These are phyloP conservation scores for Candida methanosorbosa DNA, from an alignment of 805 yeast species.

Conservation along the genomic window DNA sequence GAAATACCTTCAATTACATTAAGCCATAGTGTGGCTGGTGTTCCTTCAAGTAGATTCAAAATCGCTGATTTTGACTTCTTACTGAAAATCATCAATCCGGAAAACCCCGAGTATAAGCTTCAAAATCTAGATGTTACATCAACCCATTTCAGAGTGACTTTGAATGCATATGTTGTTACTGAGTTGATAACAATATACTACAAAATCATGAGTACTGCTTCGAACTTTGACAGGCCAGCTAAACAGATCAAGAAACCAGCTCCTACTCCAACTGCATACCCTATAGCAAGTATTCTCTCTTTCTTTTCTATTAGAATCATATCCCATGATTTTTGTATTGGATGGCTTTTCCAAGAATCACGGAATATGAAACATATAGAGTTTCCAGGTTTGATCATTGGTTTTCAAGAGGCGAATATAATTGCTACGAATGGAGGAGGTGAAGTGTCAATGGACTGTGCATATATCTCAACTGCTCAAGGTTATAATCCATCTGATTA, in stretches of 20 bases:
- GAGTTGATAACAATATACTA: slow-evolving; percentile 14
- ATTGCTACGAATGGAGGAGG: slow-evolving; percentile 56
- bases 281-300: slow-evolving; percentile 16
- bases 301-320: slow-evolving; percentile 48
- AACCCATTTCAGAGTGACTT: slow-evolving; percentile 46
- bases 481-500: slow-evolving; percentile 44
- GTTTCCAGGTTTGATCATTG: slow-evolving; percentile 66
- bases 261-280: slow-evolving; percentile 3
- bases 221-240: background rate
- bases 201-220: slow-evolving; percentile 6
- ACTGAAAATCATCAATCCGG: slow-evolving; percentile 34
- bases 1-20: slow-evolving; percentile 33
- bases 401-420: slow-evolving; percentile 67
- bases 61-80: slow-evolving; percentile 38
- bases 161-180: slow-evolving; percentile 36
- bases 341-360: slow-evolving; percentile 47
- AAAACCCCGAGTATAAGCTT: slow-evolving; percentile 14
- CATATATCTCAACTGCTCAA: slow-evolving; percentile 64
- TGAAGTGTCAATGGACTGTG: slow-evolving; percentile 57
- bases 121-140: slow-evolving; percentile 52
- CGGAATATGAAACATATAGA: slow-evolving; percentile 1
- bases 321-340: slow-evolving; percentile 61
- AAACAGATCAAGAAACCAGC: background rate
- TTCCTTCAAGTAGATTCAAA: slow-evolving; percentile 30
- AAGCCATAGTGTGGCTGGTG: slow-evolving; percentile 21